phyloP scores from a whole-genome alignment of 768 basidiomycete genomes.

The Mrakia gelida region DNA sequence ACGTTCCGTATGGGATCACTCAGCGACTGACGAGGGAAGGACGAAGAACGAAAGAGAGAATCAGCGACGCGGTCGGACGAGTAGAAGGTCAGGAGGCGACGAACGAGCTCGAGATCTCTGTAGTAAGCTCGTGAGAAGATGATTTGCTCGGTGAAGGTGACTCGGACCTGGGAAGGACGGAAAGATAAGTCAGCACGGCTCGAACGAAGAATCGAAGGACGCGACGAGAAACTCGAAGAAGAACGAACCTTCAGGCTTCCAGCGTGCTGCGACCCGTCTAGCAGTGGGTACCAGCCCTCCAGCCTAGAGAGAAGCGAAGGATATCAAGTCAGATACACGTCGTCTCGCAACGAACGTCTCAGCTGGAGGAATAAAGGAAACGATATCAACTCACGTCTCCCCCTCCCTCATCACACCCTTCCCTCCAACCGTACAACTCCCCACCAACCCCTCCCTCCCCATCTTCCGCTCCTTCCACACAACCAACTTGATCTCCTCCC shows the following conservation, averaged over 20 bases:
- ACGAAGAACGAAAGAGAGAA: background rate
- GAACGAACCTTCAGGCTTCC: constrained; percentile 6
- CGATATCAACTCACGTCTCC: background rate
- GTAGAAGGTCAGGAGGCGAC: background rate
- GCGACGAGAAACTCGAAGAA: no score
- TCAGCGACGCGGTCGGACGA: background rate
- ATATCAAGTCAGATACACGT: background rate
- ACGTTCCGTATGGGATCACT: constrained; percentile 36
- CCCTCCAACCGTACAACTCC: background rate
- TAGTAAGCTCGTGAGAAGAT: constrained; percentile 13
- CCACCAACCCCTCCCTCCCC: constrained; percentile 1
- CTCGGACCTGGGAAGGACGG: background rate
- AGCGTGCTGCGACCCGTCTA: background rate
- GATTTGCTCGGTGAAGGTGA: constrained; percentile 14
- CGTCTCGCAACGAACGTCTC: background rate
- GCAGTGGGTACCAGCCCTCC: background rate
- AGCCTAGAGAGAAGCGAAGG: background rate
- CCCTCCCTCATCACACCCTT: background rate
- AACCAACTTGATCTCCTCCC: constrained; percentile 11
- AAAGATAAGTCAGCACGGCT: no score
- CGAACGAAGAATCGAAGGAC: no score
- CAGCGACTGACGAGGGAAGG: background rate
- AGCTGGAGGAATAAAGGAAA: background rate
- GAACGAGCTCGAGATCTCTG: background rate
- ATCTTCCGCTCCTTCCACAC: constrained; percentile 17